These are phyloP conservation scores for Eragrostis tef DNA, from an alignment of 202 grass and related monocot species.

Conservation along the genomic window DNA sequence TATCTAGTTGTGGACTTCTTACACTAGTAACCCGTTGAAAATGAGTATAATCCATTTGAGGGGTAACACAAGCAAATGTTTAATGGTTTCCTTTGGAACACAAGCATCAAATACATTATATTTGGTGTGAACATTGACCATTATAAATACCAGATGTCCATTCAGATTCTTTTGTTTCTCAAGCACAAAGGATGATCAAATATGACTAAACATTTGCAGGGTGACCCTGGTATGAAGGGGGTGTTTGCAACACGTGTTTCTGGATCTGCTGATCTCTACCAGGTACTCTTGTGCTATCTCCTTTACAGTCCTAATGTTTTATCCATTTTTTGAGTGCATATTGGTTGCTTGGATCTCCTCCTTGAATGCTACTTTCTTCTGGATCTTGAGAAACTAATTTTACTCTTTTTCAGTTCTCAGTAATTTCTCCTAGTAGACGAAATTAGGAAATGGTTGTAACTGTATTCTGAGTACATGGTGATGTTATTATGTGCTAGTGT, in stretches of 20 bases:
- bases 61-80: slow-evolving; percentile 21
- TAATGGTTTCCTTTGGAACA: slow-evolving; percentile 7
- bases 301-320: slow-evolving; percentile 10
- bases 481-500: slow-evolving; percentile 24
- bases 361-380: slow-evolving; percentile 9
- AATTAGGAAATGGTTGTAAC: slow-evolving; percentile 9
- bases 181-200: slow-evolving; percentile 18
- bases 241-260: slow-evolving; percentile 91
- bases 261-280: slow-evolving; percentile 93
- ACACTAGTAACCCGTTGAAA: slow-evolving; percentile 33
- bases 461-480: slow-evolving; percentile 12
- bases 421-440: slow-evolving; percentile 5
- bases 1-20: slow-evolving; percentile 2
- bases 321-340: slow-evolving; percentile 12
- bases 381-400: slow-evolving; percentile 19
- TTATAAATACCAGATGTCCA: too few relatives aligned
- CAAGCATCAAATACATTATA: neutral
- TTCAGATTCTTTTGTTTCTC: slow-evolving; percentile 31
- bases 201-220: slow-evolving; percentile 53
- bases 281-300: slow-evolving; percentile 58
- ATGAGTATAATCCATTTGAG: neutral
- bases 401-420: slow-evolving; percentile 9
- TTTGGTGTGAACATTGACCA: slow-evolving; percentile 22
- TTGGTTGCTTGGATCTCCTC: slow-evolving; percentile 33
- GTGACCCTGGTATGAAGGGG: slow-evolving; percentile 85